These are phyloP conservation scores for Candida michaelii DNA, from an alignment of 805 yeast species.

Conservation along the genomic window DNA sequence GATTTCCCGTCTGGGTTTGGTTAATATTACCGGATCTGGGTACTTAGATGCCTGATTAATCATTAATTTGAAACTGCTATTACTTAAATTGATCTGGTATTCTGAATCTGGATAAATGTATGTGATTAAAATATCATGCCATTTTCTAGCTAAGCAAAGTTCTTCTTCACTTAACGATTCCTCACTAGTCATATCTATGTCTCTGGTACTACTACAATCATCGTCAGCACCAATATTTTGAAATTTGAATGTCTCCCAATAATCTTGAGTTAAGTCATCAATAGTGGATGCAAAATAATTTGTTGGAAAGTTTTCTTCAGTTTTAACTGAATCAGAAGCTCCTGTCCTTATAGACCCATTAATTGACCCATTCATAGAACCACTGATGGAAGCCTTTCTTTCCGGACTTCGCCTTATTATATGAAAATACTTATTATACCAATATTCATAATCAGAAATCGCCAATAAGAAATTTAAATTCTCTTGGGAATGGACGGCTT, in stretches of 20 bases:
- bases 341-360: no score
- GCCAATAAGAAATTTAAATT: constrained; percentile 45
- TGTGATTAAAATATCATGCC: constrained; percentile 37
- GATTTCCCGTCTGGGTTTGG: constrained; percentile 31
- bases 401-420: constrained; percentile 7
- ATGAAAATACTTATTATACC: constrained; percentile 29
- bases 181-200: constrained; percentile 2
- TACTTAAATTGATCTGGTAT: constrained; percentile 50
- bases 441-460: constrained; percentile 46
- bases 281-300: constrained; percentile 25
- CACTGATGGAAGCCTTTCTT: constrained; percentile 8
- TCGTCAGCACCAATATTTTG: constrained; percentile 9
- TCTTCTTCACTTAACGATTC: constrained; percentile 7
- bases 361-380: no score
- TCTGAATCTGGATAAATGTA: constrained; percentile 45
- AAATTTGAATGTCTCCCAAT: constrained; percentile 22
- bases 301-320: constrained; percentile 25
- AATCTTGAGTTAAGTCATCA: constrained; percentile 22
- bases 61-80: constrained; percentile 31
- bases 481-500: constrained; percentile 44
- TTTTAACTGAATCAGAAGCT: constrained; percentile 8
- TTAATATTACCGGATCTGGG: constrained; percentile 27
- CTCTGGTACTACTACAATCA: constrained; percentile 4
- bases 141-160: constrained; percentile 22
- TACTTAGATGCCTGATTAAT: constrained; percentile 18